Base-by-base conservation (phyloP, 805 yeast species). In the Schwanniomyces polymorphus region DNA sequence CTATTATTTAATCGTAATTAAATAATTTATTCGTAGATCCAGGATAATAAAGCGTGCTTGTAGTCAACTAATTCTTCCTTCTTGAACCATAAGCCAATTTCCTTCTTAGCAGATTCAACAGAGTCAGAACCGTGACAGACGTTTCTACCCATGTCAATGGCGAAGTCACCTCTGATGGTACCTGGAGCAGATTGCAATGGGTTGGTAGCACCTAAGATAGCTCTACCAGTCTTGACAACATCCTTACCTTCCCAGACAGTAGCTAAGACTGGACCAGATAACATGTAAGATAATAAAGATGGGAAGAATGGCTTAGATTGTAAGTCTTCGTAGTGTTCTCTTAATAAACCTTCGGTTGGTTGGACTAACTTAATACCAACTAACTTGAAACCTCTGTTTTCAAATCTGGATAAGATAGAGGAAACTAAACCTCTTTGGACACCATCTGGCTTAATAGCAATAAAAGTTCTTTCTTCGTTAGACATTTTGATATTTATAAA, bases 231-330 rank as follows among this genome's bases (percentile, higher is more conserved):
- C 81, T 92, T 91, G 75, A 94, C 99, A 73, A 85, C 99, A 69
- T 94, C 97, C 82, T 91, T 94, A 78, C 99, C 99, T 79, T 94
- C 98, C 99, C 99, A 94, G 64, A 91, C 97, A 72, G 97, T 94
- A 64, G 99, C 99, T 65, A 92, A 84, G 63, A 94, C 87, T 71
- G 99, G 99, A 64, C 99, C 99, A 59, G 97, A 90, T 71, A 82
- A 80, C 99, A 94, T 95, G 89, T 91, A 91, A 58, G 90, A 80
- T 70, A 89, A 82, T 76, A 94, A 83, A 56, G 96, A 88, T 72
- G 98, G 97, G 92, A 91, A 94, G 83, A 94, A 94, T 67, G 98
- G 96, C 84, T 94, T 94, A 67, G 82, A 76, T 73, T 87, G 91
- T 75, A 94, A 87, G 79, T 94, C 99, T 55, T 85, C 86, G 82